A percentile compares a stretch with the other conserved stretches of the same genome.
Conservation (phyloP, 1,139 yeast genomes). For the Pichia sp. region DNA sequence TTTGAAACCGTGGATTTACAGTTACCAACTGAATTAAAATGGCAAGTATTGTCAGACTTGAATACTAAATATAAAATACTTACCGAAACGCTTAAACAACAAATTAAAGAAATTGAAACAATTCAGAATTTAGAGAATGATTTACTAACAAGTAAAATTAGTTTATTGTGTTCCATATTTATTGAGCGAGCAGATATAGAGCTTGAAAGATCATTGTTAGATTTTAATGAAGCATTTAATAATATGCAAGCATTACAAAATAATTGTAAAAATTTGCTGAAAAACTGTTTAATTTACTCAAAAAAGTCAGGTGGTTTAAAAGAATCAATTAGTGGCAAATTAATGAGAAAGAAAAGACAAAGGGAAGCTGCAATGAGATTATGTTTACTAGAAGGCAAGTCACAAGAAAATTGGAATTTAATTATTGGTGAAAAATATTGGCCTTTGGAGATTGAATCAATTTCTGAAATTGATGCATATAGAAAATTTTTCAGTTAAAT, state of each 20-base stretch:
- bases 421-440: constrained; percentile 24
- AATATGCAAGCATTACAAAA: constrained; percentile 31
- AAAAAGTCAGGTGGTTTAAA: constrained; percentile 45
- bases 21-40: constrained; percentile 25
- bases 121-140: constrained; percentile 32
- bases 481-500: constrained; percentile 1
- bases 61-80: constrained; percentile 35
- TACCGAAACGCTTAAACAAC: constrained; percentile 30
- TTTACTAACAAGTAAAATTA: constrained; percentile 27
- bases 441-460: constrained; percentile 22
- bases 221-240: constrained; percentile 27
- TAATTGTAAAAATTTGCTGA: constrained; percentile 39
- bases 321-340: constrained; percentile 41
- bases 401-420: constrained; percentile 34
- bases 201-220: constrained; percentile 40
- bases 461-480: constrained; percentile 21
- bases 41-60: constrained; percentile 40
- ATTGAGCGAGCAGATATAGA: constrained; percentile 51
- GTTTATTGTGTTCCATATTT: constrained; percentile 38
- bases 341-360: constrained; percentile 37
- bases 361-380: constrained; percentile 42
- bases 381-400: constrained; percentile 40
- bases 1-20: constrained; percentile 24
- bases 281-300: constrained; percentile 43
- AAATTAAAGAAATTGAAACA: constrained; percentile 22